A percentile compares a stretch with the other conserved stretches of the same genome.
phyloP scores from a whole-genome alignment of 495 filamentous ascomycete genomes.

The Aspergillus haitiensis region DNA sequence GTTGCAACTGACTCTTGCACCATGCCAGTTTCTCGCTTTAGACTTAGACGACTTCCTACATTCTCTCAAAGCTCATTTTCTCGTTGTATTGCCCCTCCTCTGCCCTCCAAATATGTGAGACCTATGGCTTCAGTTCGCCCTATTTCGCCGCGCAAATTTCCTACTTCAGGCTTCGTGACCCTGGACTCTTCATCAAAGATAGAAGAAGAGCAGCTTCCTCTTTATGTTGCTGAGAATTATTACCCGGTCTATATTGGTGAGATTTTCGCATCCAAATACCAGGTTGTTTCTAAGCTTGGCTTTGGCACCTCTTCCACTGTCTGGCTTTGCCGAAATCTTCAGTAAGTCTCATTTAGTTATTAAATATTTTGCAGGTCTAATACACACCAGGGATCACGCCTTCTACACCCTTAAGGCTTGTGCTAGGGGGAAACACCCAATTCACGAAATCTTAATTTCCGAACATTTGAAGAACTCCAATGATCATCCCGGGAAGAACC shows the following conservation, averaged over 20 bases:
- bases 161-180: slow-evolving; percentile 20
- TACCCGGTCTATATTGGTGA: slow-evolving; percentile 51
- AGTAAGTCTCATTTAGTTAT: slow-evolving; percentile 23
- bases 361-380: slow-evolving; percentile 4
- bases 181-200: slow-evolving; percentile 20
- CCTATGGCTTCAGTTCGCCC: slow-evolving; percentile 12
- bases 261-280: slow-evolving; percentile 44
- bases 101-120: background rate
- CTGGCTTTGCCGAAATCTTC: slow-evolving; percentile 49
- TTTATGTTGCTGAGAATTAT: slow-evolving; percentile 40
- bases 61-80: background rate
- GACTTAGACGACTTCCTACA: background rate
- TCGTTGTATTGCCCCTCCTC: background rate
- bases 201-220: slow-evolving; percentile 45
- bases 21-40: background rate
- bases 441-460: slow-evolving; percentile 31
- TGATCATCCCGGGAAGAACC: slow-evolving; percentile 30
- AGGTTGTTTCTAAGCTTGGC: slow-evolving; percentile 53
- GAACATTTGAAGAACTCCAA: slow-evolving; percentile 30
- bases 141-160: slow-evolving; percentile 13
- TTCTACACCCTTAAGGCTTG: slow-evolving; percentile 41
- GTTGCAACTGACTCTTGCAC: no score
- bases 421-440: slow-evolving; percentile 23
- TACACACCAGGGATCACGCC: slow-evolving; percentile 22
- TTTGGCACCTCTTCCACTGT: slow-evolving; percentile 51